Percentiles rank a stretch among this genome's conserved stretches.
Evolutionary conservation across 257 asterid genomes (phyloP).

Genomic region (Solanum neorickii): DNA sequence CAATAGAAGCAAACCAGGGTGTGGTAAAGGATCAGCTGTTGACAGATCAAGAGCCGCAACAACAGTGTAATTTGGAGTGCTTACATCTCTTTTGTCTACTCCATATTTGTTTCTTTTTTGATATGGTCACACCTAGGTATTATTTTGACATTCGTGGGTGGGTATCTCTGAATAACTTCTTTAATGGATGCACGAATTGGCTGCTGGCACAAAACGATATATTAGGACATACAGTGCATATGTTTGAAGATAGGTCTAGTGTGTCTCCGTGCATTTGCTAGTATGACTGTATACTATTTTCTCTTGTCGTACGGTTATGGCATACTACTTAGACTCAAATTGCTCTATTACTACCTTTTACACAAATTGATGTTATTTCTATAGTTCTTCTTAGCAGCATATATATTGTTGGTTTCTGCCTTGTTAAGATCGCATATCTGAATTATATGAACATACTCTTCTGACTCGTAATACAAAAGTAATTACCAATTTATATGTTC

Average conservation of each 20-base stretch:
- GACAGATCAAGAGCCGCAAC: constrained; percentile 97
- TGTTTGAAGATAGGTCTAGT: neutral
- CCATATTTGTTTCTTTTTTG: neutral
- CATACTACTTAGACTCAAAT: neutral
- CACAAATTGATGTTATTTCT: neutral
- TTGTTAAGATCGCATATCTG: neutral
- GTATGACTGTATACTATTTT: neutral
- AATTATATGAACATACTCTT: neutral
- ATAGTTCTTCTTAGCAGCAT: neutral
- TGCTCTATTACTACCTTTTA: neutral
- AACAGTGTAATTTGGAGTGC: constrained; percentile 51
- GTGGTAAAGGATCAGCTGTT: constrained; percentile 94
- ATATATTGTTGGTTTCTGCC: neutral
- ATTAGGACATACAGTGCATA: neutral
- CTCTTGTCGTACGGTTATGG: neutral
- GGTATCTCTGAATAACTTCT: neutral
- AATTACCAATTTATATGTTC: neutral
- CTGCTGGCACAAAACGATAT: neutral
- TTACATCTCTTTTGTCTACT: neutral
- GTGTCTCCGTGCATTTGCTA: neutral
- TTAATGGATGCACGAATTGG: neutral
- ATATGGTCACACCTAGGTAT: neutral
- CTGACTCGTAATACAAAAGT: neutral
- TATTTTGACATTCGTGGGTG: neutral
- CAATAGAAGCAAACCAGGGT: constrained; percentile 86